Evolutionary conservation across 208 protist species (phyloP).

Genomic region (Herpetomonas samuelpessoai): DNA sequence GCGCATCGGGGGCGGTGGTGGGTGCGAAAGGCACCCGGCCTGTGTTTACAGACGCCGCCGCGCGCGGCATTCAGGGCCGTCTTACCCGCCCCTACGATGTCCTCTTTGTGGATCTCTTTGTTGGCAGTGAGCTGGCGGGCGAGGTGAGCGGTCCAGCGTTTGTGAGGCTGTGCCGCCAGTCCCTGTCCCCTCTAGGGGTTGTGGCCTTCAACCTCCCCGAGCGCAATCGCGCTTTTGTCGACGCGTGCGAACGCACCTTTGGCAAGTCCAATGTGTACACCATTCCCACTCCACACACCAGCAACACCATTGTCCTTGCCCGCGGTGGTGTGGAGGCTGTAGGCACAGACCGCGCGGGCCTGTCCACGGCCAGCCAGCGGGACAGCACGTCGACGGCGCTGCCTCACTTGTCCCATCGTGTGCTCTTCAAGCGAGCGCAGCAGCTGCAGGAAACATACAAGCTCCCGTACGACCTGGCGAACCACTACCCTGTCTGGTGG

Average conservation of each 20-base stretch:
- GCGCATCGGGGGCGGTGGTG: neutral
- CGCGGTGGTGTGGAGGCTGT: constrained; percentile 16
- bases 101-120: constrained; percentile 83
- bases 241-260: constrained; percentile 48
- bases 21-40: neutral
- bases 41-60: neutral
- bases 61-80: neutral
- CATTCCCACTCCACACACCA: constrained; percentile 50
- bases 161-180: constrained; percentile 38
- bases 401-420: constrained; percentile 43
- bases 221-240: constrained; percentile 48
- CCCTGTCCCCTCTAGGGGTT: constrained; percentile 62
- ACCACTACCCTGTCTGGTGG: constrained; percentile 82
- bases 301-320: constrained; percentile 80
- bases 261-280: constrained; percentile 62
- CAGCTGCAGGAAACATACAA: constrained; percentile 46
- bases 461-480: constrained; percentile 72
- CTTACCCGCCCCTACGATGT: constrained; percentile 42
- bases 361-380: no score
- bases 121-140: constrained; percentile 55
- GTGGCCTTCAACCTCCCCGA: constrained; percentile 79
- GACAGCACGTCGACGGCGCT: constrained; percentile 5
- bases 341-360: no score
- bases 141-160: constrained; percentile 49
- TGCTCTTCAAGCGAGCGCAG: constrained; percentile 54